These are phyloP conservation scores for Alopecurus myosuroides DNA, from an alignment of 176 grass and related monocot species.

Conservation along the genomic window DNA sequence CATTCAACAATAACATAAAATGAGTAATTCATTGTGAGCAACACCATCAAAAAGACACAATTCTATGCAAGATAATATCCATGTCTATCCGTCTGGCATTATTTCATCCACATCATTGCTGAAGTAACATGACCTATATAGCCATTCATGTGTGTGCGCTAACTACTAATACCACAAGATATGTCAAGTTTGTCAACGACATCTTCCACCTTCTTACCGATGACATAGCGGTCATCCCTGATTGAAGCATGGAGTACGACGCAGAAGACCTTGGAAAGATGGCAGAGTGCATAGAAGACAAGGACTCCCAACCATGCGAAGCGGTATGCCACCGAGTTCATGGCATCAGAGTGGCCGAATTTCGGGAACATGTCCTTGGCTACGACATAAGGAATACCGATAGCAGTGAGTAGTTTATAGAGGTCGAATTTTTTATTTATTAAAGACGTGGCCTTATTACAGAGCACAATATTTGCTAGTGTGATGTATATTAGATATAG, in stretches of 20 bases:
- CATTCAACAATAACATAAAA: neutral
- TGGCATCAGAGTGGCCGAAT: constrained; percentile 29
- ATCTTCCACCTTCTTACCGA: constrained; percentile 42
- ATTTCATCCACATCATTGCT: neutral
- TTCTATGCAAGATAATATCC: neutral
- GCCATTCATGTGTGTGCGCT: neutral
- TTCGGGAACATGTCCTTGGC: constrained; percentile 37
- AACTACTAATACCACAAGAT: neutral
- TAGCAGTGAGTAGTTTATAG: constrained; percentile 45
- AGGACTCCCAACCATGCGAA: constrained; percentile 53
- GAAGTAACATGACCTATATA: neutral
- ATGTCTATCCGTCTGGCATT: neutral
- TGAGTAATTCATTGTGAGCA: neutral
- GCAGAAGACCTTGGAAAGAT: constrained; percentile 11
- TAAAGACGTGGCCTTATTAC: no score
- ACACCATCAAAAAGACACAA: neutral
- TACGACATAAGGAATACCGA: constrained; percentile 42
- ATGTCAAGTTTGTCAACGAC: neutral
- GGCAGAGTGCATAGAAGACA: constrained; percentile 9
- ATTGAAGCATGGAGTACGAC: constrained; percentile 30
- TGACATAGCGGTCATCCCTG: constrained; percentile 49
- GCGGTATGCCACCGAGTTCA: constrained; percentile 37
- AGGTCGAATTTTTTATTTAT: no score
- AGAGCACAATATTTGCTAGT: no score
- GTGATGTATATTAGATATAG: no score